Base-by-base conservation (phyloP, 139 green algal species). In the Picochlorum sp. region DNA sequence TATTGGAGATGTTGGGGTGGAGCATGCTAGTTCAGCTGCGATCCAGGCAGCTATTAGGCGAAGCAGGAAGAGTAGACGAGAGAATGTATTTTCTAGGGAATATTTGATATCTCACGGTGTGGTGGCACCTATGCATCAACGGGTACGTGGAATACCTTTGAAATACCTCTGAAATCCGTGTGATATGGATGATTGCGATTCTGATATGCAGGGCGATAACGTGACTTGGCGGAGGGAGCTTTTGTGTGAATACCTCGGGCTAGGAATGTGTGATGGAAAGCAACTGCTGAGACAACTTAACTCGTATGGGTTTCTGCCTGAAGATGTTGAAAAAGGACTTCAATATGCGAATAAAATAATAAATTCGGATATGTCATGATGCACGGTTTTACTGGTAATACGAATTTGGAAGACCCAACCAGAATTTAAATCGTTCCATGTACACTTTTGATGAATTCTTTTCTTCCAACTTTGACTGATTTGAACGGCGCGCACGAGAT, bases 361-460 rank as follows among this genome's bases (percentile, higher is more conserved):
- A 65, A 65, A 49, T 32, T 65, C 6, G 18, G 23, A 23, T 9
- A 54, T 54, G 38, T 18, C 5, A 21, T 56, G 11, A 52, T 58
- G 10, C 26, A 32, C 18, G 57, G 57, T 6, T 59, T 65, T 59
- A 59, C 57, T 23, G 16, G 49, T 86, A 83, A 61, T 86, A 89
- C 16, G 20, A 61, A 70, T 90, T 91, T n/a, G 84, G 84, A 49
- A 90, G 60, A 5, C 84, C 85, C 24, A 88, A 71, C 77, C 74
- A 89, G 69, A 84, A 91, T 54, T 89, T 89, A 34, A 86, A 68
- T 16, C 83, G 69, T 67, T 91, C 84, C 4, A 88, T 47, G 14
- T 54, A 54, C 45, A 67, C 56, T 49, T 77, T 83, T 34, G 21
- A 26, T 13, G n/a, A 26, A 38, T 59, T 59, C 61, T 38, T 20